Evolutionary conservation across 2,329 filamentous ascomycete species (phyloP).

Genomic region (Sarocladiaceae sp.): DNA sequence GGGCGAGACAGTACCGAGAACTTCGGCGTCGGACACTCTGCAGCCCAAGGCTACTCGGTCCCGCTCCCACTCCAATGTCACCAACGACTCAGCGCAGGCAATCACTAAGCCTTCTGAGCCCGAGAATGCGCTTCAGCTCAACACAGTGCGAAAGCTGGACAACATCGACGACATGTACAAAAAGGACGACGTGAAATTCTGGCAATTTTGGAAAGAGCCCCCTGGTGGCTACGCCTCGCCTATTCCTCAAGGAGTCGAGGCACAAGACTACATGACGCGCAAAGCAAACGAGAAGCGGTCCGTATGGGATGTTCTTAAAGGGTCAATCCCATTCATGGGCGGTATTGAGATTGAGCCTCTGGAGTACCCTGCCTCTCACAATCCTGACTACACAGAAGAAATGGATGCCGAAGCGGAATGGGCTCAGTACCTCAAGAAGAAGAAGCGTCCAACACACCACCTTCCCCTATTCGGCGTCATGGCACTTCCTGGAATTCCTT

Average conservation of each 20-base stretch:
- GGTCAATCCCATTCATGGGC: conserved; percentile 45
- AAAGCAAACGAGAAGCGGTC: conserved; percentile 40
- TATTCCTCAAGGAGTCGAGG: conserved; percentile 52
- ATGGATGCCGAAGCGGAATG: conserved; percentile 66
- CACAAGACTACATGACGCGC: conserved; percentile 26
- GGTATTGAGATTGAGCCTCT: conserved; percentile 34
- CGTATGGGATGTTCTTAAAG: conserved; percentile 46
- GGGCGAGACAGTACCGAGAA: conserved; percentile 20
- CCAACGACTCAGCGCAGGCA: conserved; percentile 25
- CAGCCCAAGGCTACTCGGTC: conserved; percentile 30
- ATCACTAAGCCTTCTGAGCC: conserved; percentile 11
- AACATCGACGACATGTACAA: conserved; percentile 47
- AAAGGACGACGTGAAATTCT: conserved; percentile 46
- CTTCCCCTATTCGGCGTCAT: conserved; percentile 57
- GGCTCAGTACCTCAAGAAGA: conserved; percentile 76
- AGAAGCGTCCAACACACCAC: conserved; percentile 80
- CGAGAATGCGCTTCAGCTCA: conserved; percentile 22
- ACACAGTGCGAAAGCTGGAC: conserved; percentile 48
- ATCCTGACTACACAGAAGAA: conserved; percentile 52
- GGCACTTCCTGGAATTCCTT: conserved; percentile 76
- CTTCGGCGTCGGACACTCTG: conserved; percentile 22
- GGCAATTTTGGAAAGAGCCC: conserved; percentile 62
- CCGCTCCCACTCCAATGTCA: conserved; percentile 31
- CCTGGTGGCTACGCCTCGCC: conserved; percentile 58
- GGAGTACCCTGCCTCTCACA: conserved; percentile 61